Evolutionary conservation across 371 early-diverging fungal species (phyloP), one percentile per base, ranked within the genome.

Genomic region (Dichotomocladium elegans): DNA sequence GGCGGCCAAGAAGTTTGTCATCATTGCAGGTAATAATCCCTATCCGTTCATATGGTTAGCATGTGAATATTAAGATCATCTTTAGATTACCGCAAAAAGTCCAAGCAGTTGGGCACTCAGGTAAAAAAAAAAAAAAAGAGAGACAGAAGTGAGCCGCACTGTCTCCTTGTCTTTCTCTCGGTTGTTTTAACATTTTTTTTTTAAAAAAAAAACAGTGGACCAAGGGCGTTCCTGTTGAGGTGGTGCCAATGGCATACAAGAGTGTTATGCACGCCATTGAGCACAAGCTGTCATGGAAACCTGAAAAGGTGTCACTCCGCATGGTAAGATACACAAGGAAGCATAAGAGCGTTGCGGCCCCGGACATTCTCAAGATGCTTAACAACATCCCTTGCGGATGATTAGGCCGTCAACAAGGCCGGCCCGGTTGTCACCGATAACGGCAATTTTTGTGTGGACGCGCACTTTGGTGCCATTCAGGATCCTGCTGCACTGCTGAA

Each of bases 341-440:
- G 24, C n/a, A 41, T 41, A 14, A 11, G 8, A 19, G n/a, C 8
- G 10, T 9, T 17, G 42, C 30, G 22, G 4, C 15, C 8, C 24
- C 9, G 44, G 14, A 12, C 10, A 12, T 34, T 21, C 19, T 9
- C 14, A 24, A 21, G 22, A 7, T 8, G 15, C 7, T 22, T 50
- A 37, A 37, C 37, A 28, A 11, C 9, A 31, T 24, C 21, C 22
- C 1, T 21, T 21, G 22, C 22, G 19, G 12, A 30, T 30, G 17
- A 34, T 7, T 35, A 55, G 55, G 55, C 55, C 31, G 47, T 55
- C 14, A 75, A 81, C 28, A 96, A 96, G 70, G 96, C 96, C 0
- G 96, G 96, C 5, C 96, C 96, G 0, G 91, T 93, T 19, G 90
- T 95, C 1, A 94, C 94, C 6, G 96, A 96, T 65, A 92, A 92